Base-by-base conservation (phyloP, 345 rosid species). In the Zanthoxylum bungeanum region DNA sequence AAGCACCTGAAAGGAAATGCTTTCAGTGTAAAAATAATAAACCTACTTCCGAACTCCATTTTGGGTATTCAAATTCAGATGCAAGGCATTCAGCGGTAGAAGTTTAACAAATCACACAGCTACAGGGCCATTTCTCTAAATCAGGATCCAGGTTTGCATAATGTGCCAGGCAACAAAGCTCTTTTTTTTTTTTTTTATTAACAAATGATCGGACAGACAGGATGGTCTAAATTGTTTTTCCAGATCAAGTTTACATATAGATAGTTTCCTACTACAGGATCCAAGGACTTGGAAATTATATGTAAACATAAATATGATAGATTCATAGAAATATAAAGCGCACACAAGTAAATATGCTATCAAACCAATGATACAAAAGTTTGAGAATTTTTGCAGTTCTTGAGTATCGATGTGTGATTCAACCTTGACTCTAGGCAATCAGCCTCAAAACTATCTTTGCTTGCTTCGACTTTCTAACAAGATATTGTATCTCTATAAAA, bases 1-100 rank as follows among this genome's bases (percentile, higher is more conserved):
- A 30, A 84, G 84, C 34, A 88, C 94, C 98, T 93, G 87, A 40
- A 46, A 64, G 16, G 37, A 59, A 12, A 46, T 46, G 60, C 47
- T 36, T 17, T 71, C 36, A 71, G 37, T 60, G 12, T 6, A 27
- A 0, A 24, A 24, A 10, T 14, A 4, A 64, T 42, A 24, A 7
- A 12, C n/a, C n/a, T n/a, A n/a, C n/a, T n/a, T n/a, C n/a, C n/a
- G n/a, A n/a, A n/a, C n/a, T n/a, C n/a, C n/a, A n/a, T n/a, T n/a
- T n/a, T n/a, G n/a, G n/a, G n/a, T n/a, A n/a, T n/a, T n/a, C n/a
- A n/a, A n/a, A n/a, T n/a, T n/a, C n/a, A n/a, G n/a, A n/a, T n/a
- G n/a, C n/a, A n/a, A n/a, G n/a, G n/a, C n/a, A n/a, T n/a, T n/a
- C n/a, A n/a, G n/a, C n/a, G n/a, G n/a, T n/a, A n/a, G n/a, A n/a